phyloP scores from a whole-genome alignment of 306 rosid species.

The Parietaria judaica region DNA sequence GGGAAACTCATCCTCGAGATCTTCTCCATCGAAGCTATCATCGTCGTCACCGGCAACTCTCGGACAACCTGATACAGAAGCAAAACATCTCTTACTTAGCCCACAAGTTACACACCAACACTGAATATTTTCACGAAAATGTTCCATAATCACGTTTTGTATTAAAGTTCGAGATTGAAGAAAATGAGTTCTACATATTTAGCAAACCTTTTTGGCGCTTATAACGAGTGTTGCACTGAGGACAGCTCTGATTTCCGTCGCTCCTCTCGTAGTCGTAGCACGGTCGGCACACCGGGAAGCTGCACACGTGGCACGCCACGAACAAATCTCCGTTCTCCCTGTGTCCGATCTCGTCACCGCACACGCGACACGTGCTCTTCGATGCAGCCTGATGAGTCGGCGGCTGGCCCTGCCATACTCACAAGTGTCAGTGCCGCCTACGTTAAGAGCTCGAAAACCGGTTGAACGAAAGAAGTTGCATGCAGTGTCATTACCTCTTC shows the following conservation, averaged over 20 bases:
- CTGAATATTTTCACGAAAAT: too few relatives aligned
- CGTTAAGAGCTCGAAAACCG: background rate
- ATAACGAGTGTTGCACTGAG: constrained; percentile 85
- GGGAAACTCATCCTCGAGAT: constrained; percentile 78
- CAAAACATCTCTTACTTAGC: background rate
- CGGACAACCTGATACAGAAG: constrained; percentile 53
- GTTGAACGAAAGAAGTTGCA: background rate
- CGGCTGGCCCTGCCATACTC: constrained; percentile 33
- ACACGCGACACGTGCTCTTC: constrained; percentile 55
- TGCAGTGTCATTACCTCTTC: constrained; percentile 34
- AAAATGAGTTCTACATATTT: background rate
- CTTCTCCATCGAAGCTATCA: constrained; percentile 63
- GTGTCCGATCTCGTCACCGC: constrained; percentile 78
- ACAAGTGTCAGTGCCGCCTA: background rate
- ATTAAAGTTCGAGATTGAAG: too few relatives aligned
- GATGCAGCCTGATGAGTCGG: constrained; percentile 32
- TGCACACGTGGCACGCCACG: constrained; percentile 75
- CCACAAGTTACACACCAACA: too few relatives aligned
- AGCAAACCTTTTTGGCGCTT: constrained; percentile 71
- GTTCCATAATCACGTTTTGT: too few relatives aligned
- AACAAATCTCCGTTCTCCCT: constrained; percentile 65
- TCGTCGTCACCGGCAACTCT: constrained; percentile 85
- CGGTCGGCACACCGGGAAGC: constrained; percentile 82
- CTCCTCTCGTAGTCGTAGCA: constrained; percentile 91
- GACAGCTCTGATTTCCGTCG: constrained; percentile 82